phyloP scores from a whole-genome alignment of 2,329 filamentous ascomycete species.

The Sporothrix pseudoabietina region DNA sequence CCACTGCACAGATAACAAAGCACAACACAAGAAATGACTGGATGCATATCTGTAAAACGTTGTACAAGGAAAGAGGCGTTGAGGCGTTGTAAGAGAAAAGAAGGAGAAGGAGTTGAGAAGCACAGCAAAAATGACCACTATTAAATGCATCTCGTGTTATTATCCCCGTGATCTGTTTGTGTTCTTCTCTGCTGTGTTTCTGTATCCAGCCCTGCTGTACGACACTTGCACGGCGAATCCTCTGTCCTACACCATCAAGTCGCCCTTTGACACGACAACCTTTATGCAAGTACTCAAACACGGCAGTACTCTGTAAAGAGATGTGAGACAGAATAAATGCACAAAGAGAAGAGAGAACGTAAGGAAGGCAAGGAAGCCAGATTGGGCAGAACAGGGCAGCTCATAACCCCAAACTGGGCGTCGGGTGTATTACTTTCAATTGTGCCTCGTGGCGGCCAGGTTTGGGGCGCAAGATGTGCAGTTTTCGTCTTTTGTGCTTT shows the following conservation, averaged over 20 bases:
- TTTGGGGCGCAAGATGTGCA: not conserved
- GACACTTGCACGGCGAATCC: not conserved
- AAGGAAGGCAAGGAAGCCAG: not conserved
- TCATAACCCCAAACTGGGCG: not conserved
- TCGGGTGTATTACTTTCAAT: not conserved
- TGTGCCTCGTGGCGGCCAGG: not conserved
- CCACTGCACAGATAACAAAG: not conserved
- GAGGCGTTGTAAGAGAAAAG: not conserved
- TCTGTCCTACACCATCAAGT: not conserved
- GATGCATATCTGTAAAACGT: conserved; percentile 16
- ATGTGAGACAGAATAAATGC: not conserved
- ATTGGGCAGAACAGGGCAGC: not conserved
- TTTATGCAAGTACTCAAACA: conserved; percentile 11
- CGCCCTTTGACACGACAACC: not conserved
- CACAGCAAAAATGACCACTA: not conserved
- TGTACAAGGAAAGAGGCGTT: not conserved
- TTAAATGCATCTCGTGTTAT: not conserved
- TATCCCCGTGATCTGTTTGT: not conserved
- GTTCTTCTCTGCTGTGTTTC: not conserved
- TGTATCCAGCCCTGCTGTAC: not conserved
- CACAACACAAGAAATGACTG: not conserved
- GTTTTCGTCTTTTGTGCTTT: not conserved
- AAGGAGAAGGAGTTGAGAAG: not conserved
- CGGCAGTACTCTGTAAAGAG: not conserved
- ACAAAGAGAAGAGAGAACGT: not conserved